Conservation (phyloP, 2,329 filamentous ascomycete genomes). For the Aureobasidium sp. region DNA sequence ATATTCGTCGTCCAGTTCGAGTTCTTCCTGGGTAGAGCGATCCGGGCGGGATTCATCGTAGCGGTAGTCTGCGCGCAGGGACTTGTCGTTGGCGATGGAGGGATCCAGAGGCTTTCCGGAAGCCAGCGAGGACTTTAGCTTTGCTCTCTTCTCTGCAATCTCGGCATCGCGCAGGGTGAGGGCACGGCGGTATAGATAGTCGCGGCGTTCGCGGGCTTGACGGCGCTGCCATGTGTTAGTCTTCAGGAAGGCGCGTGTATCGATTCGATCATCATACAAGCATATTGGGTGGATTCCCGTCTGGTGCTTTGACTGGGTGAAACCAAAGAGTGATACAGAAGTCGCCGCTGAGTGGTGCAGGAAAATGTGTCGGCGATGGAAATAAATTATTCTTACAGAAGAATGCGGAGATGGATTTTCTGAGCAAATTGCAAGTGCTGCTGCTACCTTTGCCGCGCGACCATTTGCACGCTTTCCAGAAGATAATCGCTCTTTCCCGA, state of each 20-base stretch:
- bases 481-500: not conserved
- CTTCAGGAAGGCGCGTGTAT: not conserved
- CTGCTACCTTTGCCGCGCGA: not conserved
- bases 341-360: not conserved
- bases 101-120: conserved; percentile 80
- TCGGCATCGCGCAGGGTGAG: conserved; percentile 83
- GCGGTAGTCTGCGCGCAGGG: conserved; percentile 76
- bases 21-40: conserved; percentile 55
- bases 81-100: conserved; percentile 75
- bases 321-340: not conserved
- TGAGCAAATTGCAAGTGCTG: not conserved
- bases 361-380: conserved; percentile 1
- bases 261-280: not conserved
- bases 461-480: not conserved
- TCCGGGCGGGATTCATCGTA: conserved; percentile 80
- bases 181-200: conserved; percentile 86
- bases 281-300: not conserved
- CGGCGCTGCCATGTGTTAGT: conserved; percentile 36
- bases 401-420: conserved; percentile 10
- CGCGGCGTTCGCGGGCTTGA: conserved; percentile 69
- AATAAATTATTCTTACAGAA: conserved; percentile 5
- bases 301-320: not conserved
- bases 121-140: conserved; percentile 76
- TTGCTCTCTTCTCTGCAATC: conserved; percentile 81
- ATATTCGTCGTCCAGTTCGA: conserved; percentile 84